Evolutionary conservation across 192 early-diverging fungal species (phyloP).

Genomic region (Coemansia sp.): DNA sequence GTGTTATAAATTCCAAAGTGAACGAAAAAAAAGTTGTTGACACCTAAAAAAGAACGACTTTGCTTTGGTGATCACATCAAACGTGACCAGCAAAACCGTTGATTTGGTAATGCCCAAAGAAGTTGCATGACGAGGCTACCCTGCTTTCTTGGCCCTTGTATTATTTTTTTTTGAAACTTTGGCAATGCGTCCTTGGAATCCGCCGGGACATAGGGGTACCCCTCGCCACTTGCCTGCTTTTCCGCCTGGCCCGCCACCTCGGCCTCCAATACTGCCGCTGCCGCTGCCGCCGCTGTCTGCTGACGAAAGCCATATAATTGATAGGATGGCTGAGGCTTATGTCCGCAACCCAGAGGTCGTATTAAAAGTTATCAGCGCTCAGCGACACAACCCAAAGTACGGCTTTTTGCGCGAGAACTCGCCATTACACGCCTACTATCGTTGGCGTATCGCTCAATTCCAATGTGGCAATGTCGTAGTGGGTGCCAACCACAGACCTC

Average conservation of each 20-base stretch:
- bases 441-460: constrained; percentile 10
- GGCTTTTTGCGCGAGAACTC: constrained; percentile 24
- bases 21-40: constrained; percentile 3
- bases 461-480: background rate
- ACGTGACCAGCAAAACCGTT: no score
- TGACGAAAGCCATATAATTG: constrained; percentile 19
- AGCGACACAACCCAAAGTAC: constrained; percentile 24
- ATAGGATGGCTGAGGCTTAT: constrained; percentile 36
- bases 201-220: background rate
- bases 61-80: no score
- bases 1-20: background rate
- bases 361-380: constrained; percentile 20
- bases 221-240: background rate
- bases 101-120: no score
- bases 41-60: no score
- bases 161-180: background rate
- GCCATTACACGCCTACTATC: constrained; percentile 23
- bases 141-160: no score
- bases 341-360: constrained; percentile 26
- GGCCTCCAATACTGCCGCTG: constrained; percentile 6
- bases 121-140: no score
- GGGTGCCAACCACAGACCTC: background rate
- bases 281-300: background rate
- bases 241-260: background rate
- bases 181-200: constrained; percentile 20